These are phyloP conservation scores for Whalleya microplaca DNA, from an alignment of 2,329 filamentous ascomycete genomes.

Conservation along the genomic window DNA sequence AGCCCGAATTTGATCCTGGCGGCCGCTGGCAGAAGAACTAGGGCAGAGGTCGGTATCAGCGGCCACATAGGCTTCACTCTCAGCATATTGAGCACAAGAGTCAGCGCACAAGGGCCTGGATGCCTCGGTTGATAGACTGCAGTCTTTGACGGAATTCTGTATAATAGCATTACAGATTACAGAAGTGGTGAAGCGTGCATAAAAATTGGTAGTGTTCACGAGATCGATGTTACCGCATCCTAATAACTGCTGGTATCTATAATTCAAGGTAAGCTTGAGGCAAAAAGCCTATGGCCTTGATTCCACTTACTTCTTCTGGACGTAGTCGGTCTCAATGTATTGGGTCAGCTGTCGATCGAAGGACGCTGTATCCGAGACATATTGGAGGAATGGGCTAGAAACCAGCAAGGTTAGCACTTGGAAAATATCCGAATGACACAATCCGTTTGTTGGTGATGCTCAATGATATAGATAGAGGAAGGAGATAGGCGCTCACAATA, in stretches of 20 bases:
- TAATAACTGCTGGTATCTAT: conserved; percentile 78
- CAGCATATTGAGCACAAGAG: conserved; percentile 83
- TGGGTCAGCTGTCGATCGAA: conserved; percentile 77
- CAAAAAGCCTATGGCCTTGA: neutral
- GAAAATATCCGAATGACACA: neutral
- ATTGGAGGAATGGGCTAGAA: conserved; percentile 79
- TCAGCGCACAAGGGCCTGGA: conserved; percentile 84
- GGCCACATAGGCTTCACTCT: conserved; percentile 84
- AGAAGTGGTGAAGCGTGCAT: conserved; percentile 90
- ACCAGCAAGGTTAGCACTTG: conserved; percentile 13
- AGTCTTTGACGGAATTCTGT: conserved; percentile 79
- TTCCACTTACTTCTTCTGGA: conserved; percentile 71
- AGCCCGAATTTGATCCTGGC: conserved; percentile 78
- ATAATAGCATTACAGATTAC: conserved; percentile 93
- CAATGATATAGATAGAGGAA: neutral
- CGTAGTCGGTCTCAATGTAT: conserved; percentile 77
- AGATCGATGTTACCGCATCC: conserved; percentile 81
- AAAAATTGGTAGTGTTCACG: conserved; percentile 77
- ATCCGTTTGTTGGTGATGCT: conserved; percentile 13
- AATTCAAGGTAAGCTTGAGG: conserved; percentile 20
- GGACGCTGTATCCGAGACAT: conserved; percentile 72
- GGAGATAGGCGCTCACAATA: conserved; percentile 32
- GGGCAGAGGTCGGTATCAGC: conserved; percentile 75
- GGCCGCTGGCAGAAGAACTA: conserved; percentile 65
- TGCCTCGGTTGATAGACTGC: conserved; percentile 65